Conservation (phyloP, 371 early-diverging fungal genomes). For the Mortierella sp. region DNA sequence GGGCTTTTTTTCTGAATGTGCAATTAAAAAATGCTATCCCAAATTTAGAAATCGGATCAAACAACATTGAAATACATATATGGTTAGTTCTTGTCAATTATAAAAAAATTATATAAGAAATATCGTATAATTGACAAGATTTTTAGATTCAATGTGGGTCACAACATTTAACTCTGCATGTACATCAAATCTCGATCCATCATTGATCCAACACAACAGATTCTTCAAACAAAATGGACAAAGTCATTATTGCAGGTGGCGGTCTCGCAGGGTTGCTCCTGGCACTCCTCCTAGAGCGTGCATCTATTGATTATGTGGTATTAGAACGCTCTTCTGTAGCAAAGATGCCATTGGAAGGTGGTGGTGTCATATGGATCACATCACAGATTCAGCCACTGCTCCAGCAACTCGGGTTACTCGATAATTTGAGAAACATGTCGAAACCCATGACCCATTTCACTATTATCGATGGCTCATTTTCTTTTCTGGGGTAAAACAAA, state of each 20-base stretch:
- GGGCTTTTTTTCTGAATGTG: too few relatives aligned
- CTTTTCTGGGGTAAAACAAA: not conserved
- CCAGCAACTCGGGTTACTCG: slow-evolving; percentile 26
- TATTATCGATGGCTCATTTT: slow-evolving; percentile 12
- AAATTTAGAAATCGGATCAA: too few relatives aligned
- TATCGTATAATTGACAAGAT: too few relatives aligned
- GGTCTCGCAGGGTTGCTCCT: slow-evolving; percentile 39
- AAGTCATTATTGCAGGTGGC: slow-evolving; percentile 33
- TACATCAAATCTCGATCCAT: too few relatives aligned
- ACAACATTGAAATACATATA: too few relatives aligned
- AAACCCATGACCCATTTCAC: slow-evolving; percentile 21
- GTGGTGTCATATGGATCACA: slow-evolving; percentile 36
- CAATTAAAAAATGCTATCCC: too few relatives aligned
- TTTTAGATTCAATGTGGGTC: too few relatives aligned
- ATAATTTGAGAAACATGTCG: slow-evolving; percentile 7
- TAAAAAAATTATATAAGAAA: too few relatives aligned
- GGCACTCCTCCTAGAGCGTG: slow-evolving; percentile 29
- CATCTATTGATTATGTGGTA: slow-evolving; percentile 26
- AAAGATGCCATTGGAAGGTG: slow-evolving; percentile 38
- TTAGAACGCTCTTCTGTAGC: slow-evolving; percentile 22
- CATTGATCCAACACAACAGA: not conserved
- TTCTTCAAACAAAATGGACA: slow-evolving; percentile 24
- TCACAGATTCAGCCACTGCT: slow-evolving; percentile 33
- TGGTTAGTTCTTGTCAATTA: too few relatives aligned
- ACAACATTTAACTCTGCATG: too few relatives aligned